A percentile compares a stretch with the other conserved stretches of the same genome.
Conservation (phyloP, 2,329 filamentous ascomycete species). For the Alternaria arborescens region DNA sequence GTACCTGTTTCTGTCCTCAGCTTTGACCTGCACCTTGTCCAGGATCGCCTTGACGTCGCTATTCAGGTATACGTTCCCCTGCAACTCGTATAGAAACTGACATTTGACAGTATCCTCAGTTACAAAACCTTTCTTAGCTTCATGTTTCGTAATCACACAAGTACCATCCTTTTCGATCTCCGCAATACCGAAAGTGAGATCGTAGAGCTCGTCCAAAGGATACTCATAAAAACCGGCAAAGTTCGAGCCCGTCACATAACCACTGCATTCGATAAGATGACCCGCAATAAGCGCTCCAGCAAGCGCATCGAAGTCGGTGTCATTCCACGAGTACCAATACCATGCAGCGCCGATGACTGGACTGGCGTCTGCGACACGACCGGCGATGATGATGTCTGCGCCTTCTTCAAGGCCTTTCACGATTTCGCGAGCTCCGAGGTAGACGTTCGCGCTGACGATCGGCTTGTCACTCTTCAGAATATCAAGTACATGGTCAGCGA, state of each 20-base stretch:
- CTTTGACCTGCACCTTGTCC: constrained; percentile 43
- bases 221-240: constrained; percentile 62
- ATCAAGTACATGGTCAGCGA: constrained; percentile 50
- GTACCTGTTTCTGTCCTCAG: constrained; percentile 47
- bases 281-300: constrained; percentile 56
- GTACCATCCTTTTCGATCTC: constrained; percentile 58
- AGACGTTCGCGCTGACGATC: constrained; percentile 60
- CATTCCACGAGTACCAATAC: constrained; percentile 64
- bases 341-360: constrained; percentile 62
- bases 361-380: constrained; percentile 46
- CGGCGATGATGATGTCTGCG: constrained; percentile 48
- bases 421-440: constrained; percentile 58
- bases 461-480: constrained; percentile 50
- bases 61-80: constrained; percentile 57
- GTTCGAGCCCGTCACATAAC: constrained; percentile 64
- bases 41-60: constrained; percentile 56
- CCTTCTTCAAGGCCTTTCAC: constrained; percentile 41
- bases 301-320: constrained; percentile 59
- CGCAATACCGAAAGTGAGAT: constrained; percentile 60
- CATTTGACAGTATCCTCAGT: constrained; percentile 47
- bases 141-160: constrained; percentile 61
- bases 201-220: constrained; percentile 53
- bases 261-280: constrained; percentile 56
- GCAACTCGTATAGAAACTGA: constrained; percentile 59
- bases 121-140: constrained; percentile 51